phyloP scores from a whole-genome alignment of 2,329 filamentous ascomycete genomes.

The Trichophyton simii region DNA sequence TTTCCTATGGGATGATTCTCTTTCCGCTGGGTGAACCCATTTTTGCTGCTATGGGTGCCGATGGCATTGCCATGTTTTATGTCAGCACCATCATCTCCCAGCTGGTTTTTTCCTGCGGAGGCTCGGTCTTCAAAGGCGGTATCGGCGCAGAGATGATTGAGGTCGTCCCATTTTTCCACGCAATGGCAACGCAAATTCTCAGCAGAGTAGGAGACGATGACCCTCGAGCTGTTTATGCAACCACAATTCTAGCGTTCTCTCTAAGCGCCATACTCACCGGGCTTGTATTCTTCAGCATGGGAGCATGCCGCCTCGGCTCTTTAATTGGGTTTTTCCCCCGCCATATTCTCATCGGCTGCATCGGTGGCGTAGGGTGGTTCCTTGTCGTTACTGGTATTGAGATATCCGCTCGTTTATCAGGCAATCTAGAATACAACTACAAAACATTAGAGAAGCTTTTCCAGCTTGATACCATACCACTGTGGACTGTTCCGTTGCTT shows the following conservation, averaged over 20 bases:
- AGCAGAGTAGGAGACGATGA: constrained; percentile 64
- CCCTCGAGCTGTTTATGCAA: constrained; percentile 77
- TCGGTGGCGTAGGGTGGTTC: constrained; percentile 94
- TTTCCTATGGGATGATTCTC: constrained; percentile 94
- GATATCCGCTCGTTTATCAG: constrained; percentile 78
- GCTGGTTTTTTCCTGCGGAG: constrained; percentile 69
- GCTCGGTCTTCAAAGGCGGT: constrained; percentile 79
- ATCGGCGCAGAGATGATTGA: constrained; percentile 97
- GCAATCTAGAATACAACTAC: constrained; percentile 69
- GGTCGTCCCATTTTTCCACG: constrained; percentile 97
- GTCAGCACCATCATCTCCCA: constrained; percentile 94
- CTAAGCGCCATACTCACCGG: constrained; percentile 86
- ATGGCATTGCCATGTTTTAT: constrained; percentile 97
- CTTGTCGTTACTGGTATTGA: constrained; percentile 83
- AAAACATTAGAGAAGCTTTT: constrained; percentile 65
- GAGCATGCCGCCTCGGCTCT: constrained; percentile 73
- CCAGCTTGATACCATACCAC: constrained; percentile 56
- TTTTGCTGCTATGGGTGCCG: constrained; percentile 74
- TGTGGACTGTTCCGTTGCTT: constrained; percentile 71
- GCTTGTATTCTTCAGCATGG: constrained; percentile 81
- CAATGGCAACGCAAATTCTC: constrained; percentile 88
- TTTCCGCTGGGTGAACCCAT: constrained; percentile 82
- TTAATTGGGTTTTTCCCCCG: constrained; percentile 94
- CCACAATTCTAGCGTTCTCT: constrained; percentile 83
- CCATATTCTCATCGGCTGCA: constrained; percentile 92